Evolutionary conservation across 768 basidiomycete species (phyloP).

Genomic region (Xerocomellus chrysenteron): DNA sequence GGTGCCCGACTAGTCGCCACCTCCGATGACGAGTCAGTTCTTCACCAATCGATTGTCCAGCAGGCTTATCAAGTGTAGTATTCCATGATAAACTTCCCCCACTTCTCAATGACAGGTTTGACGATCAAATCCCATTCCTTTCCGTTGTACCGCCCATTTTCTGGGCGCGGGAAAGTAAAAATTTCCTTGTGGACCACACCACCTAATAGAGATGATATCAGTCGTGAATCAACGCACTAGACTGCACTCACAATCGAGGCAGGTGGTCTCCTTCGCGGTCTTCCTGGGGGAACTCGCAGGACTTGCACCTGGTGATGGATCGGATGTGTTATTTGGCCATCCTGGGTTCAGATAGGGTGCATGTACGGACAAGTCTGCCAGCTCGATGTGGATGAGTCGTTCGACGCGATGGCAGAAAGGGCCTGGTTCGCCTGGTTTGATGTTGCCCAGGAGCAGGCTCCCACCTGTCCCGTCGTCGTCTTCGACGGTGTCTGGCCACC

Average conservation of each 20-base stretch:
- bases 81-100: constrained; percentile 62
- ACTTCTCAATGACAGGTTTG: constrained; percentile 72
- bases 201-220: constrained; percentile 35
- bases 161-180: constrained; percentile 67
- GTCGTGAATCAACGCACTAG: background rate
- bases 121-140: constrained; percentile 77
- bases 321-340: constrained; percentile 42
- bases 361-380: constrained; percentile 63
- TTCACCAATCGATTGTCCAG: background rate
- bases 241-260: constrained; percentile 45
- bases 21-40: background rate
- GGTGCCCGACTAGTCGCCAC: background rate
- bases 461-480: constrained; percentile 35
- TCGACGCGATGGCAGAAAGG: constrained; percentile 75
- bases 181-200: constrained; percentile 72
- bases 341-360: constrained; percentile 56
- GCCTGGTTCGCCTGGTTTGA: constrained; percentile 60
- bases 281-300: constrained; percentile 17
- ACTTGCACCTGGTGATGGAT: background rate
- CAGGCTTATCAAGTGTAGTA: constrained; percentile 25
- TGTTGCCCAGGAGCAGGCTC: constrained; percentile 63
- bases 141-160: constrained; percentile 51
- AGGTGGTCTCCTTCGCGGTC: constrained; percentile 27
- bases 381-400: constrained; percentile 76
- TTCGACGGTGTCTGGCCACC: constrained; percentile 61